Conservation (phyloP, 2,329 filamentous ascomycete species). For the Cordyceps javanica region DNA sequence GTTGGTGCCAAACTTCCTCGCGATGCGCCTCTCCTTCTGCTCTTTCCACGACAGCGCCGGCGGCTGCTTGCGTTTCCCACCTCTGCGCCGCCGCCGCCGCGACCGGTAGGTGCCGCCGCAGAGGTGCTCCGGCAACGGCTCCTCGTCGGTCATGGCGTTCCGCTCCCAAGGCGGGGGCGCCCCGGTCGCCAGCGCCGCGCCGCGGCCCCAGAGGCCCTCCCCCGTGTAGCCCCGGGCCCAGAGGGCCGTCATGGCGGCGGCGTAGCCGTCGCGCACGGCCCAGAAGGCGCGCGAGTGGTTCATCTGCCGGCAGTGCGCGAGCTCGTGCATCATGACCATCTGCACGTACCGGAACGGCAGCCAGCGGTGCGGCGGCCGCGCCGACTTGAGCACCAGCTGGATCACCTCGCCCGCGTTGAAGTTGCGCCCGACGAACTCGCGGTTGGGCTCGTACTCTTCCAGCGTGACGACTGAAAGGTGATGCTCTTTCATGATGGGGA, state of each 20-base stretch:
- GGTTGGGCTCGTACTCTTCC: conserved; percentile 76
- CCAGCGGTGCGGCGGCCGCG: conserved; percentile 56
- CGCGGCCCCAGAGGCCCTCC: conserved; percentile 77
- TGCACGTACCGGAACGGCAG: conserved; percentile 78
- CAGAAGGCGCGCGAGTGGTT: conserved; percentile 80
- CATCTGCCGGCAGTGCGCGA: conserved; percentile 88
- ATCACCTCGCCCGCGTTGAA: conserved; percentile 87
- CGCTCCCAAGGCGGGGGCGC: conserved; percentile 35
- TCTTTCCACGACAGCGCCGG: conserved; percentile 60
- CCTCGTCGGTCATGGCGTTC: conserved; percentile 45
- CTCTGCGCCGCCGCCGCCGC: conserved; percentile 47
- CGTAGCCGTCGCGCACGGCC: conserved; percentile 69
- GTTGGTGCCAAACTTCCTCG: conserved; percentile 69
- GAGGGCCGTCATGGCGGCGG: conserved; percentile 61
- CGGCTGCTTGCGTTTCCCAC: conserved; percentile 34
- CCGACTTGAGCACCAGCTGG: conserved; percentile 72
- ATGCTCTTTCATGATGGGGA: conserved; percentile 64
- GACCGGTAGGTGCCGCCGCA: conserved; percentile 76
- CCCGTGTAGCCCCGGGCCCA: conserved; percentile 69
- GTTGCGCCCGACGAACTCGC: conserved; percentile 80
- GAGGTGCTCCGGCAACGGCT: conserved; percentile 61
- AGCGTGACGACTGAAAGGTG: conserved; percentile 61
- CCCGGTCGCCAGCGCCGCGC: conserved; percentile 56
- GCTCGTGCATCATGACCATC: conserved; percentile 94
- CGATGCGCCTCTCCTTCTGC: conserved; percentile 60